Percentiles rank a stretch among this genome's conserved stretches.
phyloP scores from a whole-genome alignment of 805 yeast species.

The Zygosaccharomyces rouxii region DNA sequence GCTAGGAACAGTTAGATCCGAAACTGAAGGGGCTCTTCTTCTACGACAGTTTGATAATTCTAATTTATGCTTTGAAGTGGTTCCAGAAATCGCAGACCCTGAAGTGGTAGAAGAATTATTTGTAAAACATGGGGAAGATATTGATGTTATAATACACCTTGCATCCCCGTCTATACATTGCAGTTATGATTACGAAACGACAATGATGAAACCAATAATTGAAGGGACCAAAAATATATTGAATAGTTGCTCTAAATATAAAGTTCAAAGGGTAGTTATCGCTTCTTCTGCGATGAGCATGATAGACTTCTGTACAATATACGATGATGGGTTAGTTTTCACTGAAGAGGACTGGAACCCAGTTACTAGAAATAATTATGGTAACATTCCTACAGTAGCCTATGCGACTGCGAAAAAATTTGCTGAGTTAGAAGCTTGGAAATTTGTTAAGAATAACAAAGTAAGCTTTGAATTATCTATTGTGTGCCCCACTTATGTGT shows the following conservation, averaged over 20 bases:
- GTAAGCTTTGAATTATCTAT: conserved; percentile 38
- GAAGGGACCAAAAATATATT: conserved; percentile 50
- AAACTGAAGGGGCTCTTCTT: conserved; percentile 41
- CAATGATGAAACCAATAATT: conserved; percentile 52
- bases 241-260: conserved; percentile 40
- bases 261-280: conserved; percentile 46
- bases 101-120: conserved; percentile 47
- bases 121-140: conserved; percentile 36
- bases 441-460: conserved; percentile 38
- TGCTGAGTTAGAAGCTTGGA: conserved; percentile 56
- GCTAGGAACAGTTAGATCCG: conserved; percentile 48
- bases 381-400: conserved; percentile 25
- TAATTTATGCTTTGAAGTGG: conserved; percentile 33
- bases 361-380: conserved; percentile 22
- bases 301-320: conserved; percentile 19
- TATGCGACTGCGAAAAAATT: conserved; percentile 43
- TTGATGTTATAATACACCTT: conserved; percentile 44
- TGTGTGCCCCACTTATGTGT: conserved; percentile 42
- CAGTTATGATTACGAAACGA: conserved; percentile 41
- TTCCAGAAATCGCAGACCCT: conserved; percentile 32
- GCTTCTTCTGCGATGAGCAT: conserved; percentile 59
- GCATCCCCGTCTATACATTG: conserved; percentile 45
- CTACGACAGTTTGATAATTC: conserved; percentile 26
- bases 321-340: conserved; percentile 15
- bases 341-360: conserved; percentile 40